These are phyloP conservation scores for Ganoderma sinense DNA, from an alignment of 1,284 basidiomycete species.

Conservation along the genomic window DNA sequence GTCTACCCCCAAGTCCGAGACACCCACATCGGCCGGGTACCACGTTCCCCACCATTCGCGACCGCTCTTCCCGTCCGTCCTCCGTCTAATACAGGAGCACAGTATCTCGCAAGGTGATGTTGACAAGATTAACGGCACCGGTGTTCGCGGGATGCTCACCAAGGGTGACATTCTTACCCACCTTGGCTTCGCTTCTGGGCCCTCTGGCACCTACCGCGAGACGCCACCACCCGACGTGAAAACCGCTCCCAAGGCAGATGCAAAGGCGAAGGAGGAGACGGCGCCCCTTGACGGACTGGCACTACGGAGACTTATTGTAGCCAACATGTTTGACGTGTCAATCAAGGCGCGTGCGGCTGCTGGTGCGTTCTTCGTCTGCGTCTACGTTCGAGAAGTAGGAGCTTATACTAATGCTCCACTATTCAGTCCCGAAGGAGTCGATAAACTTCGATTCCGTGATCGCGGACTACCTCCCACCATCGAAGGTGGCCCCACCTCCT, in stretches of 20 bases:
- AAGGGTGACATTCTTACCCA: conserved; percentile 89
- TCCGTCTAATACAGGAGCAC: conserved; percentile 72
- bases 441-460: conserved; percentile 75
- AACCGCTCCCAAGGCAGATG: conserved; percentile 44
- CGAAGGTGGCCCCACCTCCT: conserved; percentile 31
- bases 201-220: conserved; percentile 77
- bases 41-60: conserved; percentile 58
- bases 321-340: conserved; percentile 70
- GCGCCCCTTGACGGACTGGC: conserved; percentile 71
- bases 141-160: conserved; percentile 88
- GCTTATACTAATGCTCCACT: conserved; percentile 12
- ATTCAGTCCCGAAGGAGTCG: conserved; percentile 46
- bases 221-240: conserved; percentile 39
- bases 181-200: conserved; percentile 82
- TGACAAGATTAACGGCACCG: conserved; percentile 77
- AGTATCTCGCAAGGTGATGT: conserved; percentile 60
- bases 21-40: conserved; percentile 30
- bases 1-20: conserved; percentile 16
- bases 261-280: conserved; percentile 26
- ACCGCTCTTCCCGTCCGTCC: conserved; percentile 81
- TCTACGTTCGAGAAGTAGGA: conserved; percentile 3
- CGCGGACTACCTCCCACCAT: conserved; percentile 66
- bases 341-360: conserved; percentile 56
- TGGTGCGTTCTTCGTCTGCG: conserved; percentile 46
- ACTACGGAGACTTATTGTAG: conserved; percentile 76